A percentile compares a stretch with the other conserved stretches of the same genome.
These are phyloP conservation scores for Lentinula edodes DNA, from an alignment of 768 basidiomycete species.

Conservation along the genomic window DNA sequence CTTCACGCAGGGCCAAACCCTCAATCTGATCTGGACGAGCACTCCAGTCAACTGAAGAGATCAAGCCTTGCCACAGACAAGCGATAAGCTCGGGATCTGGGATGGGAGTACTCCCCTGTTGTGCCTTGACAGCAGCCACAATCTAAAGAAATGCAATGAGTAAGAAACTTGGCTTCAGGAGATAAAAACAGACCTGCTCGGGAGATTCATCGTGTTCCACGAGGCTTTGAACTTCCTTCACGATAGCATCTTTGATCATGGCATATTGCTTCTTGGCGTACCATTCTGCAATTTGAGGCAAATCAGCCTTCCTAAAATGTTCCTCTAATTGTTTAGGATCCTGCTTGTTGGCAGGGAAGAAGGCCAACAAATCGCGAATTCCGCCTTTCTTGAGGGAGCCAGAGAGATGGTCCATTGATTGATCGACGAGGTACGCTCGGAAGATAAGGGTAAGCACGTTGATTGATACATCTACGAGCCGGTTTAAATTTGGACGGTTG, in stretches of 20 bases:
- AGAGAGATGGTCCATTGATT: constrained; percentile 88
- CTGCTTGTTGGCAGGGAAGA: constrained; percentile 85
- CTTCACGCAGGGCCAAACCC: constrained; percentile 80
- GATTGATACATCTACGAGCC: constrained; percentile 62
- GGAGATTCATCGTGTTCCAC: constrained; percentile 63
- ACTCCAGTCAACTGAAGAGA: constrained; percentile 84
- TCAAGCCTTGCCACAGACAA: constrained; percentile 91
- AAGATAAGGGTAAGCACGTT: constrained; percentile 74
- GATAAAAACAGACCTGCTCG: constrained; percentile 50
- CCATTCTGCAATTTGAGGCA: constrained; percentile 86
- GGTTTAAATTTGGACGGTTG: constrained; percentile 1
- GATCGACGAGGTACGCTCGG: constrained; percentile 74
- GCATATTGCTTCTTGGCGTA: constrained; percentile 88
- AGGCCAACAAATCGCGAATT: constrained; percentile 77
- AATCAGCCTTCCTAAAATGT: constrained; percentile 77
- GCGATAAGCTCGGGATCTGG: constrained; percentile 80
- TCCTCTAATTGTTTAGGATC: constrained; percentile 71
- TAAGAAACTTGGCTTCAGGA: not conserved
- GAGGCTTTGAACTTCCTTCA: constrained; percentile 63
- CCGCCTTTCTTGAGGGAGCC: constrained; percentile 76
- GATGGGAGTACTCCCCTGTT: constrained; percentile 75
- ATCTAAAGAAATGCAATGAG: constrained; percentile 44
- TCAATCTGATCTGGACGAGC: constrained; percentile 91
- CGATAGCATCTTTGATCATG: constrained; percentile 72
- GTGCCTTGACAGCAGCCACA: constrained; percentile 62